phyloP scores from a whole-genome alignment of 2,329 filamentous ascomycete genomes.

The Waltergamsia citrina region DNA sequence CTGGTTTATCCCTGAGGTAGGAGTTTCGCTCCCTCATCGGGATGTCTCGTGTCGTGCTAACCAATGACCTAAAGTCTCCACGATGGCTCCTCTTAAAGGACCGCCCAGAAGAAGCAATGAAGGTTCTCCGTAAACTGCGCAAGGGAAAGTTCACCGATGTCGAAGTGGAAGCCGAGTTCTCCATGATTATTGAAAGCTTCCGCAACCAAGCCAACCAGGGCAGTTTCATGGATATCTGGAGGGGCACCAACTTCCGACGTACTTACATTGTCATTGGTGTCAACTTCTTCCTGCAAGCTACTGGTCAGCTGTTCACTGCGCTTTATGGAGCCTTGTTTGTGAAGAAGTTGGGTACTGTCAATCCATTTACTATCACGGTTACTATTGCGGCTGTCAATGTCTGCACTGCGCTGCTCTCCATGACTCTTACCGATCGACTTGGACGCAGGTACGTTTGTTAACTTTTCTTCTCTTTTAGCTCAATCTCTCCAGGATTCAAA shows the following conservation, averaged over 20 bases:
- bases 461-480: too few relatives aligned
- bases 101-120: slow-evolving; percentile 16
- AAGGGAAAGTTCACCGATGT: slow-evolving; percentile 13
- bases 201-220: slow-evolving; percentile 3
- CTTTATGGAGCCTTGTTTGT: slow-evolving; percentile 19
- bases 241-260: slow-evolving; percentile 9
- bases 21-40: slow-evolving; percentile 16
- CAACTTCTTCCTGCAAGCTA: slow-evolving; percentile 20
- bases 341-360: slow-evolving; percentile 15
- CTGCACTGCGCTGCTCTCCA: slow-evolving; percentile 7
- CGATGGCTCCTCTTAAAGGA: slow-evolving; percentile 18
- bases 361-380: slow-evolving; percentile 15
- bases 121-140: slow-evolving; percentile 13
- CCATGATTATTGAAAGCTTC: neutral
- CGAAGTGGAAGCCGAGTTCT: slow-evolving; percentile 12
- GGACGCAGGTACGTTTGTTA: slow-evolving; percentile 8
- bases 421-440: slow-evolving; percentile 10
- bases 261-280: slow-evolving; percentile 13
- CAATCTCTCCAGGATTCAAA: slow-evolving; percentile 10
- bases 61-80: slow-evolving; percentile 13
- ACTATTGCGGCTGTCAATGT: slow-evolving; percentile 12
- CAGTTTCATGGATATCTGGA: slow-evolving; percentile 1
- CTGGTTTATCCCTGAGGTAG: slow-evolving; percentile 22
- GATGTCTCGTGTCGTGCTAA: slow-evolving; percentile 8
- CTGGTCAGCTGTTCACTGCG: slow-evolving; percentile 16